Base-by-base conservation (phyloP, 306 rosid species). In the Betula pendula region DNA sequence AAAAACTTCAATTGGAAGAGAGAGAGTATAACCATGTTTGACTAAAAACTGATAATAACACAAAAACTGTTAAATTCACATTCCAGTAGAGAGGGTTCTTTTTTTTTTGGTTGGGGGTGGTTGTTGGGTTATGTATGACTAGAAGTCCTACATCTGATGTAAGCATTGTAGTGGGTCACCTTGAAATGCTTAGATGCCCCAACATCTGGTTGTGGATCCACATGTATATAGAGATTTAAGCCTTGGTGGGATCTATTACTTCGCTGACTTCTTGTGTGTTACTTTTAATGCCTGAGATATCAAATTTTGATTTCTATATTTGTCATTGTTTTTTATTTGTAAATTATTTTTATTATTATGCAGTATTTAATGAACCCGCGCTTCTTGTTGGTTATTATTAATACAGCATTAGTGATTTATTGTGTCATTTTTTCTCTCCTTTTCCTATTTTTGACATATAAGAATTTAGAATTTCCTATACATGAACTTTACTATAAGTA, bases 141-240 rank as follows among this genome's bases (percentile, higher is more conserved):
- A 1, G 42, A 38, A 38, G 29, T 58, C 8, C 65, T 24, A 10
- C 5, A 58, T 1, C 33, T 56, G 33, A 3, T 31, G 3, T 33
- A 31, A 62, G 68, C 68, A 62, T 31, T 62, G 22, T 17, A 17
- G 24, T 63, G 44, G 45, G 67, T 59, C 42, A 38, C 8, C 42
- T 38, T 13, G 22, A 31, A 62, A 31, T 62, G 43, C 68, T 16
- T 62, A 6, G 44, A 62, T 62, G 44, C 22, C 24, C 20, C 43
- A 62, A 62, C 22, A 62, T 62, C 68, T 31, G 40, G n/a, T 62
- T 62, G 68, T 62, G 24, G 68, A 13, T 8, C 44, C 11, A 31
- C 68, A 62, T 62, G 8, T 62, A 31, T 29, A 29, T 62, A 62
- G 68, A 7, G 68, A 62, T 33, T 31, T 62, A 8, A 62, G 68